Conservation (phyloP, 805 yeast genomes). For the Hagleromyces aurorensis region DNA sequence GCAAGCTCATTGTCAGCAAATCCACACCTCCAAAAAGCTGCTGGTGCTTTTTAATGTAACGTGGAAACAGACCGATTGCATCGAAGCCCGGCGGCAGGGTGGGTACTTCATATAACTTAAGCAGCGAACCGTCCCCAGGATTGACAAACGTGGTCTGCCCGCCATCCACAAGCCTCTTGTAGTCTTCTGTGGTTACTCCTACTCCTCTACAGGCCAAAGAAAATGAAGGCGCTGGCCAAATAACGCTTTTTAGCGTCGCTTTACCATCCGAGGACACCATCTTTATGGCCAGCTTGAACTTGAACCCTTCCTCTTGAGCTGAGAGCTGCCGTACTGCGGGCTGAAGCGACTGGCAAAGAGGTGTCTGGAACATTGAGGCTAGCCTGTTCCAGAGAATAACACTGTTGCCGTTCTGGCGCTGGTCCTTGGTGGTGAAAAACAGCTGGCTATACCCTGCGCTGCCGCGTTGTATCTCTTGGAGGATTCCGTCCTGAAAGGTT, state of each 20-base stretch:
- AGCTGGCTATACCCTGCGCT: too few species aligned
- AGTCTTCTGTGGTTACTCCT: conserved; percentile 13
- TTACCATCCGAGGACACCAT: conserved; percentile 4
- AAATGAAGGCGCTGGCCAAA: conserved; percentile 18
- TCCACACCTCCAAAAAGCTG: conserved; percentile 10
- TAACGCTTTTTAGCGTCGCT: conserved; percentile 3
- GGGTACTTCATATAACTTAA: conserved; percentile 11
- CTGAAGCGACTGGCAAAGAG: too few species aligned
- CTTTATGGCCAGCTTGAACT: conserved; percentile 6
- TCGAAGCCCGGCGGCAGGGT: conserved; percentile 10
- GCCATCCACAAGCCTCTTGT: conserved; percentile 3
- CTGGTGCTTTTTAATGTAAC: conserved; percentile 10
- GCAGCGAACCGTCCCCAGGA: conserved; percentile 11
- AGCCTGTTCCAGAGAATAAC: too few species aligned
- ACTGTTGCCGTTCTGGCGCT: too few species aligned
- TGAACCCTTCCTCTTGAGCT: too few species aligned
- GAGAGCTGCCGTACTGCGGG: too few species aligned
- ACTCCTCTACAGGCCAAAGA: conserved; percentile 21
- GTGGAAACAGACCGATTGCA: conserved; percentile 23
- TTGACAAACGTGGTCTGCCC: conserved; percentile 7
- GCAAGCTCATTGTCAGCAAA: conserved; percentile 1
- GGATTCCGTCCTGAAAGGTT: too few species aligned
- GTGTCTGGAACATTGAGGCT: too few species aligned
- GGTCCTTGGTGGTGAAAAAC: too few species aligned
- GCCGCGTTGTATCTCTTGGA: too few species aligned